Base-by-base conservation (phyloP, 2,329 filamentous ascomycete genomes). In the Plectosphaerella sp. region DNA sequence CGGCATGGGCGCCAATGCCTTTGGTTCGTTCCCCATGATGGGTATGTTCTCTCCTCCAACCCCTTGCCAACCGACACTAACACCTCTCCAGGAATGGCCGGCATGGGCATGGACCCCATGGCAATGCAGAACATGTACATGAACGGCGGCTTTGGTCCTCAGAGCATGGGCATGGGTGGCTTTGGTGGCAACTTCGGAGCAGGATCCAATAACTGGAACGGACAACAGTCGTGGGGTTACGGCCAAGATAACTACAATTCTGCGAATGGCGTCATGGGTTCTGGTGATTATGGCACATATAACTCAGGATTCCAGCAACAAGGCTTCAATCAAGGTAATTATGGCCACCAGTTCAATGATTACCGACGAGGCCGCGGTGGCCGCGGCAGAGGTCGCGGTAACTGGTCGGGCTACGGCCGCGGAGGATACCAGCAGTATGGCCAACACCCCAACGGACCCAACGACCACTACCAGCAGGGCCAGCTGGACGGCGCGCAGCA, bases 161-260 rank as follows among this genome's bases (percentile, higher is more conserved):
- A 84, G 78, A 84, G 84, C 77, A 88, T 88, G 83, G 88, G 84
- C 77, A 89, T 93, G 88, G 89, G 84, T 76, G 83, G 84, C 66
- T 85, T 84, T 73, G 82, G 83, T 74, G 82, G 83, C 72, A 80
- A 81, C 68, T 78, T 67, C 66, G 73, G 71, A 66, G 69, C 73
- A 66, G 82, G 83, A 70, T 81, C 84, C 79, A 83, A 86, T 82
- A 86, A 85, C 78, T 90, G 87, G 86, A 88, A 87, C 79, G 80
- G 80, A 78, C 86, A 87, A 75, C 86, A 89, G 76, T 84, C 86
- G 79, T 91, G 87, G 87, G 88, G 86, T 86, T 83, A 84, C 79
- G 83, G 84, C 79, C 86, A 88, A 87, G 87, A 89, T 89, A 91
- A 89, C 87, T 90, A 84, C 86, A 91, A 84, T 85, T 77, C 87